A percentile compares a stretch with the other conserved stretches of the same genome.
phyloP scores from a whole-genome alignment of 306 rosid species.

The Hippophae rhamnoides region DNA sequence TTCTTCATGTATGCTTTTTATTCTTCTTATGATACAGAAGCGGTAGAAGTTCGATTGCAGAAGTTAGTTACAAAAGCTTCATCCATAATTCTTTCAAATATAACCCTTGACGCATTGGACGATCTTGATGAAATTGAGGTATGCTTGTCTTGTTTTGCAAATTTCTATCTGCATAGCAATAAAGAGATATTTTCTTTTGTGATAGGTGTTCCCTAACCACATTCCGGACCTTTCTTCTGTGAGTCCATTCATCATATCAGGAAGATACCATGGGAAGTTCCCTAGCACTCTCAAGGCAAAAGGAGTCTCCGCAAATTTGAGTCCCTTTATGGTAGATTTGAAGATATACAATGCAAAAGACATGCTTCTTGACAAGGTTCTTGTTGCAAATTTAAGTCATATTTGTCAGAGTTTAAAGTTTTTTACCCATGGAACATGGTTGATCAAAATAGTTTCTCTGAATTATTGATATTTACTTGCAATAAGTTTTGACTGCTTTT shows the following conservation, averaged over 20 bases:
- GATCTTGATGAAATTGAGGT: constrained; percentile 73
- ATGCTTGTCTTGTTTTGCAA: constrained; percentile 8
- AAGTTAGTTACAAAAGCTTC: constrained; percentile 45
- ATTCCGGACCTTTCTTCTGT: constrained; percentile 80
- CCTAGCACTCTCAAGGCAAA: constrained; percentile 48
- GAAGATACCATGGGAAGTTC: constrained; percentile 69
- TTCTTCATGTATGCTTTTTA: constrained; percentile 9
- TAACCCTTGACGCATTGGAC: constrained; percentile 42
- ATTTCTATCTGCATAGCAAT: not conserved
- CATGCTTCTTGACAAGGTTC: constrained; percentile 65
- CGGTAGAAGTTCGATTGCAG: constrained; percentile 41
- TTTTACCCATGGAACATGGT: not conserved
- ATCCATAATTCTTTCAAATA: constrained; percentile 50
- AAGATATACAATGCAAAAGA: constrained; percentile 57
- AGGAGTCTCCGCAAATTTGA: constrained; percentile 59
- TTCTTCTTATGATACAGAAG: constrained; percentile 28
- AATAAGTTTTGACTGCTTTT: not conserved
- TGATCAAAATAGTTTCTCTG: not conserved
- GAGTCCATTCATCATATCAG: constrained; percentile 51
- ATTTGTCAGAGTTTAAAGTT: constrained; percentile 2
- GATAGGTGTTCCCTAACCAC: constrained; percentile 53
- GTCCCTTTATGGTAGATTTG: constrained; percentile 37
- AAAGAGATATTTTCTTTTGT: constrained; percentile 3
- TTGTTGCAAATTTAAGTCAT: constrained; percentile 8
- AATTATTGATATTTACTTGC: not conserved